These are phyloP conservation scores for Aureobasidium sp. DNA, from an alignment of 2,329 filamentous ascomycete genomes.

Conservation along the genomic window DNA sequence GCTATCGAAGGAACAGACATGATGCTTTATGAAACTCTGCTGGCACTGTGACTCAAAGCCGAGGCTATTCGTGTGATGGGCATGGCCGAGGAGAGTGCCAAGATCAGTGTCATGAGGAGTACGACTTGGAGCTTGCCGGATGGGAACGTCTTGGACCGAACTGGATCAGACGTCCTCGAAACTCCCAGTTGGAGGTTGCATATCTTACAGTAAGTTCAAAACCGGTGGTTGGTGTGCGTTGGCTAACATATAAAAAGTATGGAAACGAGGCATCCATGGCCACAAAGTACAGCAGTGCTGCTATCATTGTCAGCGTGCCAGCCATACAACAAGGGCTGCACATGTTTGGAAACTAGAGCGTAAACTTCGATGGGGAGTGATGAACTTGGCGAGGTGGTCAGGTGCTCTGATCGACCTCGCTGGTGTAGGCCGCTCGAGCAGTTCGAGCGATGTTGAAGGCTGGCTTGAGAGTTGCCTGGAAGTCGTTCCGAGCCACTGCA, in stretches of 20 bases:
- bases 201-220: neutral
- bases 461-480: neutral
- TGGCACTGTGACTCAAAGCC: slow-evolving; percentile 7
- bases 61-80: neutral
- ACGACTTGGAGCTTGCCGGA: neutral
- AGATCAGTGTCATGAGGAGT: neutral
- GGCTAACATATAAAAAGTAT: neutral
- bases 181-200: neutral
- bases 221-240: neutral
- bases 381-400: neutral
- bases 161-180: neutral
- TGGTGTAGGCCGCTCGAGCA: neutral
- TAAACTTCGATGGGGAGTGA: neutral
- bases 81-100: neutral
- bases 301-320: neutral
- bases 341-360: neutral
- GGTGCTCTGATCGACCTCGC: neutral
- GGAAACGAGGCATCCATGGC: slow-evolving; percentile 5
- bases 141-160: neutral
- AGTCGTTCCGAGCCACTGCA: neutral
- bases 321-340: neutral
- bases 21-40: slow-evolving; percentile 19
- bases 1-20: slow-evolving; percentile 24
- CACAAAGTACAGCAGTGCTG: slow-evolving; percentile 3
- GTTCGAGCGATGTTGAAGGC: no score